Conservation (phyloP, 768 basidiomycete species). For the Suillus subaureus region DNA sequence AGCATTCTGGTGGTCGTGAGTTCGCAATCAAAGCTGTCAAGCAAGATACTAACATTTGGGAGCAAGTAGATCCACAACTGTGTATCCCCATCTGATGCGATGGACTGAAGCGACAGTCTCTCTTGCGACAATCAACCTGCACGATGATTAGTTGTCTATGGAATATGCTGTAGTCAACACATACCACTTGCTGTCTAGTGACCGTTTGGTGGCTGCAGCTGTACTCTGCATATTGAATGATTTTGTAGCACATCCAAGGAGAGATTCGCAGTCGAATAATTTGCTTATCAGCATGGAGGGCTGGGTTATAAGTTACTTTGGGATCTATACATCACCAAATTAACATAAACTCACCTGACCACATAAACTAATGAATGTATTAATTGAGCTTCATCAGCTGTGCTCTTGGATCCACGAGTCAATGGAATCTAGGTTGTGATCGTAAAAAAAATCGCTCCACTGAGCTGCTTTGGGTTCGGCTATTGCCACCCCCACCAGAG, state of each 20-base stretch:
- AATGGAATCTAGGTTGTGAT: not conserved
- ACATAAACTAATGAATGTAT: not conserved
- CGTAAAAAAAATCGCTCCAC: slow-evolving; percentile 2
- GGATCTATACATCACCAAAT: not conserved
- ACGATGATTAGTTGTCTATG: not conserved
- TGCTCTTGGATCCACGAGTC: not conserved
- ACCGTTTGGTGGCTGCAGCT: slow-evolving; percentile 34
- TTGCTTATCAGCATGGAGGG: not conserved
- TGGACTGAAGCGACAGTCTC: slow-evolving; percentile 42
- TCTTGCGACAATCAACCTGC: slow-evolving; percentile 52
- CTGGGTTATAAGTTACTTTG: not conserved
- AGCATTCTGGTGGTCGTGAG: slow-evolving; percentile 26
- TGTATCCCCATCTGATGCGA: slow-evolving; percentile 36
- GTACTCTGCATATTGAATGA: slow-evolving; percentile 37
- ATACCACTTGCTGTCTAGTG: slow-evolving; percentile 38
- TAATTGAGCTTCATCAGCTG: slow-evolving; percentile 4
- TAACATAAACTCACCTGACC: not conserved
- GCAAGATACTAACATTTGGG: slow-evolving; percentile 35
- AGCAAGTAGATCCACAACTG: slow-evolving; percentile 40
- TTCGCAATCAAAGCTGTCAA: not conserved
- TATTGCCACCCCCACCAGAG: slow-evolving; percentile 1
- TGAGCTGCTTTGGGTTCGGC: not conserved
- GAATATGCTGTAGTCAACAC: slow-evolving; percentile 7
- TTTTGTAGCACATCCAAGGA: slow-evolving; percentile 35
- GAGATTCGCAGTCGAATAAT: slow-evolving; percentile 2